Evolutionary conservation across 2,329 filamentous ascomycete species (phyloP), one percentile per base, ranked within the genome.

Genomic region (Epichloe brachyelytri): DNA sequence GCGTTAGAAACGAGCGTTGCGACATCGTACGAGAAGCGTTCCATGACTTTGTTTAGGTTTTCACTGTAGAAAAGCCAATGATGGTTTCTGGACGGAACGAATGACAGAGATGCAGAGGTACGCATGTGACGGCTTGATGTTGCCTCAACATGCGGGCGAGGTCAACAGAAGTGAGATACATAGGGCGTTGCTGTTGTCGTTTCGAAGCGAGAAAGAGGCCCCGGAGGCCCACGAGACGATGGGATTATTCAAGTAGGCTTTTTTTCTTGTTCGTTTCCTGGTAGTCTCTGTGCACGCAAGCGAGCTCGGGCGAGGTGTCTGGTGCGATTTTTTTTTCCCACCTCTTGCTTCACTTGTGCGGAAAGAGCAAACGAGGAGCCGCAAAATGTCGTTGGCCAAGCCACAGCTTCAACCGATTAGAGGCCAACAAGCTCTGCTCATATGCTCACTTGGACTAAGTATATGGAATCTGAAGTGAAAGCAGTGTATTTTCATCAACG

Each of bases 1-100:
- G 38, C 15, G 5, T 20, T 6, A 30, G 55, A 52, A 39, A 59
- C 43, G 39, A 56, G 46, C 30, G 53, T 53, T 17, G 54, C 53
- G 17, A 63, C 51, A 30, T 52, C 48, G 15, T 14, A 20, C 20
- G 40, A 17, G 6, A 46, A 10, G 10, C 12, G 38, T 14, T 36
- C 48, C 50, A 56, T 56, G 36, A 38, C 22, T 39, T 19, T 39
- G 5, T 15, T 4, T 3, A 19, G 12, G 15, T 17, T 5, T 26
- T 39, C 33, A 44, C n/a, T 15, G 17, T 17, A n/a, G 15, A 4
- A 34, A 36, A 47, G 11, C n/a, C 19, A 41, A 22, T 30, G 12
- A 11, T 39, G 38, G 15, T n/a, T 15, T 30, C 30, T 19, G 14
- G 12, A 37, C 15, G 33, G 37, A 20, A 33, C 7, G 36, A 30